Base-by-base conservation (phyloP, 2,329 filamentous ascomycete species). In the Harringtonia lauricola region DNA sequence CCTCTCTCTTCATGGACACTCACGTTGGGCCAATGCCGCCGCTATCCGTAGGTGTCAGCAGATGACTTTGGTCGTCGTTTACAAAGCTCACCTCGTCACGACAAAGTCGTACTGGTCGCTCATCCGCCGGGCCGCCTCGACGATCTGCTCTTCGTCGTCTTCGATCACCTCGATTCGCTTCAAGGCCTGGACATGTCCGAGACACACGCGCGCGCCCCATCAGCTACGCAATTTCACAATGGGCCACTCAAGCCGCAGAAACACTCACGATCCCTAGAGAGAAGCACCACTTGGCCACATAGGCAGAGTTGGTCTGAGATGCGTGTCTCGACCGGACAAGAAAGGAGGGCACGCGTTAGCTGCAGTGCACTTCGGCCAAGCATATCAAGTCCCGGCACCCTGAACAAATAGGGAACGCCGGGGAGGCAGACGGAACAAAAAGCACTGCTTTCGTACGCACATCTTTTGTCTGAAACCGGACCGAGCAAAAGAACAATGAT, bases 21-120 rank as follows among this genome's bases (percentile, higher is more conserved):
- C 66, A 90, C 84, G 90, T 96, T 51, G 92, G 92, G 12, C 90
- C 90, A 57, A 98, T 96, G 26, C 92, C 90, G 52, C 92, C 90
- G 54, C 85, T 78, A 30, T 1, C 14, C 13, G n/a, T n/a, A 19
- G 24, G 9, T 19, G 40, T 45, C 21, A 42, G 40, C 21, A 18
- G 7, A 13, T 33, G 21, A 21, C 14, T 36, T 18, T 18, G 6
- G 18, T 13, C 9, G 33, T 8, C 24, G 8, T 29, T 4, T 29
- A 36, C 22, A 18, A 12, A 3, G 35, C 54, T 47, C 54, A 70
- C 73, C 73, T 92, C 8, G 92, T 96, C 6, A 96, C 86, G 37
- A 98, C 86, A 59, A 96, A 86, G 63, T 96, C 92, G 59, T 95
- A 96, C 51, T 76, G 81, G 42, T 75, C 72, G 57, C 86, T 94